A percentile compares a stretch with the other conserved stretches of the same genome.
These are phyloP conservation scores for Galerina sulciceps DNA, from an alignment of 768 basidiomycete species.

Conservation along the genomic window DNA sequence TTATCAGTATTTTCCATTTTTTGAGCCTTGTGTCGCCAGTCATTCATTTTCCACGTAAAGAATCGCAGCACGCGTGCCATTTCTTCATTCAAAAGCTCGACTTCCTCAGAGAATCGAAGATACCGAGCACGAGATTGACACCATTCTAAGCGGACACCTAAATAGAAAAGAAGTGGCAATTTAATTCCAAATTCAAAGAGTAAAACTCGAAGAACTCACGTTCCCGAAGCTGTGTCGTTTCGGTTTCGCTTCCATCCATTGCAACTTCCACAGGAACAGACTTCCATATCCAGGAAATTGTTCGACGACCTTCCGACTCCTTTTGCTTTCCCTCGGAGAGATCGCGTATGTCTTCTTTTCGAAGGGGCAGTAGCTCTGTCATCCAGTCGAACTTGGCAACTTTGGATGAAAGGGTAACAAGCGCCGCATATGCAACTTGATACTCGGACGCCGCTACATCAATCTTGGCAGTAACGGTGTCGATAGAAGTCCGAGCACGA, in stretches of 20 bases:
- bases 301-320: neutral
- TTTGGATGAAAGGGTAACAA: neutral
- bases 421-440: slow-evolving; percentile 17
- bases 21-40: slow-evolving; percentile 16
- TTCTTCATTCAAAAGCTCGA: slow-evolving; percentile 26
- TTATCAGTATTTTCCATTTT: neutral
- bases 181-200: too few relatives aligned
- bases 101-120: slow-evolving; percentile 25
- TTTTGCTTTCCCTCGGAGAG: slow-evolving; percentile 18
- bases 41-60: slow-evolving; percentile 22
- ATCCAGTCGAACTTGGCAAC: slow-evolving; percentile 16
- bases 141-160: slow-evolving; percentile 24
- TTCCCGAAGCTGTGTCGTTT: slow-evolving; percentile 8
- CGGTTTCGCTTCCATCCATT: neutral
- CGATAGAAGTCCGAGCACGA: slow-evolving; percentile 21
- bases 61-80: slow-evolving; percentile 26
- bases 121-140: slow-evolving; percentile 20
- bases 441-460: slow-evolving; percentile 18
- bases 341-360: slow-evolving; percentile 19
- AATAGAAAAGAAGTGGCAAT: neutral
- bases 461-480: slow-evolving; percentile 17
- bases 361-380: slow-evolving; percentile 13
- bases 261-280: neutral
- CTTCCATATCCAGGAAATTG: slow-evolving; percentile 20
- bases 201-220: slow-evolving; percentile 13